phyloP scores from a whole-genome alignment of 495 filamentous ascomycete species.

The Tetracladium marchalianum region DNA sequence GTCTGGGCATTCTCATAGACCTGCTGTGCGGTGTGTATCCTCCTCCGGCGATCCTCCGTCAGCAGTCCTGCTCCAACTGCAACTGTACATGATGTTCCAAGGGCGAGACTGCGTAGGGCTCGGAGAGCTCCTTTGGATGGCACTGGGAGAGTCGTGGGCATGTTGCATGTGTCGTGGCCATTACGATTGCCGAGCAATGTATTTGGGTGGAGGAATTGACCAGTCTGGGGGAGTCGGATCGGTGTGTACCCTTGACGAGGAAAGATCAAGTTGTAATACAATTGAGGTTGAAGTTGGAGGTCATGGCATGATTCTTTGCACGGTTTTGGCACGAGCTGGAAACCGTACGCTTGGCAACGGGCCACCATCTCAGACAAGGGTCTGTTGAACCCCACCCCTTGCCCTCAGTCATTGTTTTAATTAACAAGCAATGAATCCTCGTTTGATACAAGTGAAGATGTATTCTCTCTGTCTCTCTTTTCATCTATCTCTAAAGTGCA shows the following conservation, averaged over 20 bases:
- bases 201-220: slow-evolving; percentile 4
- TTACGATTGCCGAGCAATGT: not conserved
- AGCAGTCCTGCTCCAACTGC: slow-evolving; percentile 28
- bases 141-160: slow-evolving; percentile 30
- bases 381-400: no score
- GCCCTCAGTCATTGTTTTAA: no score
- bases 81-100: slow-evolving; percentile 41
- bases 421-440: slow-evolving; percentile 8
- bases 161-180: slow-evolving; percentile 1
- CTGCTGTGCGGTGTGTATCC: slow-evolving; percentile 33
- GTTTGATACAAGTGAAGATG: slow-evolving; percentile 20
- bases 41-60: slow-evolving; percentile 42
- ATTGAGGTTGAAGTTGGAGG: slow-evolving; percentile 7
- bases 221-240: slow-evolving; percentile 16
- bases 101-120: slow-evolving; percentile 38
- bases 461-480: slow-evolving; percentile 12
- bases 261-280: not conserved
- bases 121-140: slow-evolving; percentile 44
- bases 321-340: not conserved
- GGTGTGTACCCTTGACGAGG: slow-evolving; percentile 3
- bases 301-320: not conserved
- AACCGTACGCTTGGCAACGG: not conserved
- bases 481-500: slow-evolving; percentile 2
- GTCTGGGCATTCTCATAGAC: slow-evolving; percentile 36
- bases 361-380: not conserved